Evolutionary conservation across 768 basidiomycete species (phyloP).

Genomic region (Mycena pura): DNA sequence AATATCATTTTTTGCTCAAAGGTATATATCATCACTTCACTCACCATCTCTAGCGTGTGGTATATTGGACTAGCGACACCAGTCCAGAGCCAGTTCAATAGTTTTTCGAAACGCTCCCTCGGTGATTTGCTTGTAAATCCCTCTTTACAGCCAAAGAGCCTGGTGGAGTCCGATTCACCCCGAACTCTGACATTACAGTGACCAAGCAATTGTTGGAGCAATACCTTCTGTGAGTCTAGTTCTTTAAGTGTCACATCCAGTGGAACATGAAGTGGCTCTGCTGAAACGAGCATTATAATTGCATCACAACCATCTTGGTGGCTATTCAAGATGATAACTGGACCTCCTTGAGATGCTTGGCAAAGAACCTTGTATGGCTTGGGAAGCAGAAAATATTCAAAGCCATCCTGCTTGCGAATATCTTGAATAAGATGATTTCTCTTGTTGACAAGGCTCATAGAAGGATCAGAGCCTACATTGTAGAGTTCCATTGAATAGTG

Average conservation of each 20-base stretch:
- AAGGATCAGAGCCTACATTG: too few relatives aligned
- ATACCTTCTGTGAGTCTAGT: not conserved
- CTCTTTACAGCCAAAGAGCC: not conserved
- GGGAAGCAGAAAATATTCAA: constrained; percentile 21
- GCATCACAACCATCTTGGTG: constrained; percentile 22
- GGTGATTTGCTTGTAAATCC: not conserved
- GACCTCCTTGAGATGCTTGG: constrained; percentile 22
- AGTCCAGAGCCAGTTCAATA: not conserved
- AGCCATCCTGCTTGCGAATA: constrained; percentile 18
- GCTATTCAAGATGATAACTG: constrained; percentile 22
- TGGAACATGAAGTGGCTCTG: constrained; percentile 4
- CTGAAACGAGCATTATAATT: constrained; percentile 16
- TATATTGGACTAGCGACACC: not conserved
- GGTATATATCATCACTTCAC: not conserved
- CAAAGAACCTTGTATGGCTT: constrained; percentile 3
- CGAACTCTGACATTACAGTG: not conserved
- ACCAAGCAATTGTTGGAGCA: constrained; percentile 3
- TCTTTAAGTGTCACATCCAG: not conserved
- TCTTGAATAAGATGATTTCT: constrained; percentile 15
- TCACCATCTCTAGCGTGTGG: not conserved
- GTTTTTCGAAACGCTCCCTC: not conserved
- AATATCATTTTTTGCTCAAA: not conserved
- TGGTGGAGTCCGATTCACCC: not conserved
- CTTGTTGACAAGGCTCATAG: too few relatives aligned
- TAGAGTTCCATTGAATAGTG: too few relatives aligned